A percentile compares a stretch with the other conserved stretches of the same genome.
Evolutionary conservation across 2,329 filamentous ascomycete genomes (phyloP).

Genomic region (Pseudogymnoascus sp.): DNA sequence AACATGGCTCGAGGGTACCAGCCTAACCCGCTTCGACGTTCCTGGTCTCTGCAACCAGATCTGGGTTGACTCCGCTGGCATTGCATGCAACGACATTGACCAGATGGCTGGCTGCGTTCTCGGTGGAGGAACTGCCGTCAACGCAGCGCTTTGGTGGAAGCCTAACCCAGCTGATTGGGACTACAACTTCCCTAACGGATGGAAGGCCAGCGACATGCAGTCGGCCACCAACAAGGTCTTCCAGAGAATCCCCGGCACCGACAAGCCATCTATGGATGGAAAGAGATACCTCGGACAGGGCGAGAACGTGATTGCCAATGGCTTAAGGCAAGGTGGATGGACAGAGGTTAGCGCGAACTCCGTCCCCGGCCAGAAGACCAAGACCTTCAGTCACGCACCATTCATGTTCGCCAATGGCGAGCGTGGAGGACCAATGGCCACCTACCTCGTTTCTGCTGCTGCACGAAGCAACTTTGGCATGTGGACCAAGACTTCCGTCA

Average conservation of each 20-base stretch:
- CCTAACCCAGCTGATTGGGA: conserved; percentile 60
- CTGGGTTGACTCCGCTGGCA: too few species aligned
- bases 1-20: too few species aligned
- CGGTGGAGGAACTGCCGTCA: conserved; percentile 48
- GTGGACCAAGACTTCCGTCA: conserved; percentile 54
- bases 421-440: conserved; percentile 60
- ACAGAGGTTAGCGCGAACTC: conserved; percentile 50
- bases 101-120: conserved; percentile 65
- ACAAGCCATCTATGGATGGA: conserved; percentile 55
- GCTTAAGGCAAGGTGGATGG: too few species aligned
- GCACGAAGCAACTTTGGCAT: conserved; percentile 66
- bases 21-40: too few species aligned
- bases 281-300: conserved; percentile 57
- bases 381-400: conserved; percentile 52
- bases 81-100: conserved; percentile 59
- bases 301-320: too few species aligned
- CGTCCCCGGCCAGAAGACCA: conserved; percentile 53
- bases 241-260: conserved; percentile 63
- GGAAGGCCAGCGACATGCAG: conserved; percentile 59
- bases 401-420: conserved; percentile 61
- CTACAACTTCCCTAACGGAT: conserved; percentile 61
- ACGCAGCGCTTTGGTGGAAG: conserved; percentile 61
- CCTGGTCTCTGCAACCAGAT: too few species aligned
- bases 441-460: conserved; percentile 61
- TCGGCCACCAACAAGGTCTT: too few species aligned